Evolutionary conservation across 176 grass and related monocot species (phyloP).

Genomic region (Aegilops umbellulata): DNA sequence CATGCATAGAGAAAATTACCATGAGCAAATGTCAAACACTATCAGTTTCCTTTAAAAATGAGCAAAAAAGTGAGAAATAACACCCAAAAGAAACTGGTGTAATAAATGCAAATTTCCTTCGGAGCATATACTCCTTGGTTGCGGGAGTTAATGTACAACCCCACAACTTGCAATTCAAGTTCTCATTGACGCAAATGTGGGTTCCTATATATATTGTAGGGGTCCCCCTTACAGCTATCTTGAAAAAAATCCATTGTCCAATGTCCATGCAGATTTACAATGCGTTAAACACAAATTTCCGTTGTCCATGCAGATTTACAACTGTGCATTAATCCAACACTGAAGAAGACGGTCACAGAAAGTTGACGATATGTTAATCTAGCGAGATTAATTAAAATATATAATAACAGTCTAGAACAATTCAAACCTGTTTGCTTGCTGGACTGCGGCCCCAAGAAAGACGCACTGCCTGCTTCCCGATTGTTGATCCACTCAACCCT

Average conservation of each 20-base stretch:
- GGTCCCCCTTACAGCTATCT: neutral
- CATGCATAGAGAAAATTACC: neutral
- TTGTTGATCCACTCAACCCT: conserved; percentile 69
- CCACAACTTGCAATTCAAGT: neutral
- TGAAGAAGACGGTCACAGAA: neutral
- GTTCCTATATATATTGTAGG: neutral
- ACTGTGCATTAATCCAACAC: neutral
- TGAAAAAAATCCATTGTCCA: neutral
- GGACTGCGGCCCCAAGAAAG: conserved; percentile 96
- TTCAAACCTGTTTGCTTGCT: conserved; percentile 74
- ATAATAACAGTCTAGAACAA: neutral
- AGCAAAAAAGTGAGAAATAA: neutral
- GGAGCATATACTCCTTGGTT: neutral
- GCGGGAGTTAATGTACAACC: neutral
- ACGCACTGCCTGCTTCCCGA: conserved; percentile 84
- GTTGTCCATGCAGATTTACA: neutral
- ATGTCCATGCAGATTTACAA: neutral
- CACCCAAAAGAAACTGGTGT: neutral
- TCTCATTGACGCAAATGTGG: neutral
- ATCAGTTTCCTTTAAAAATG: neutral
- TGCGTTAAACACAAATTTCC: neutral
- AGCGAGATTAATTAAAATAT: conserved; percentile 6
- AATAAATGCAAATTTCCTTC: neutral
- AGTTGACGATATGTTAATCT: neutral
- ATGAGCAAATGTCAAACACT: neutral